Base-by-base conservation (phyloP, 106 monocot species). In the Dendrobium nobile region DNA sequence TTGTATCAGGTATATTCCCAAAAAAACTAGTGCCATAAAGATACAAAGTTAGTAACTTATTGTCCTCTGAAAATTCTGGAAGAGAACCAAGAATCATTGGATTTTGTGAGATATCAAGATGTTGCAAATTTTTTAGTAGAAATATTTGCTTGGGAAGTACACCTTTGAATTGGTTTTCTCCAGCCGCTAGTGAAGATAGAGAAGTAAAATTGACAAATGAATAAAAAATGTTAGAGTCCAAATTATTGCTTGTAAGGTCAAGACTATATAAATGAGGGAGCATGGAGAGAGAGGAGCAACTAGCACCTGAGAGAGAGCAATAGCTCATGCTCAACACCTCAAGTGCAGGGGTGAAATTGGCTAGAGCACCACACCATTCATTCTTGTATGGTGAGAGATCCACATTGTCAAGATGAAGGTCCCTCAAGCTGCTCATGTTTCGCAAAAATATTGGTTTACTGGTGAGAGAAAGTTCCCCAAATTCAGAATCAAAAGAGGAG, bases 61-160 rank as follows among this genome's bases (percentile, higher is more conserved):
- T 77, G 7, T 55, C 68, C 3, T 54, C 44, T 4, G 72, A 55
- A 64, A 90, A 86, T 0, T 80, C 78, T 15, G 88, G 85, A 56
- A 91, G 24, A 8, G 11, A 17, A 26, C 92, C 90, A 28, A 77
- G 44, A 47, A 95, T 86, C 20, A 33, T 55, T 7, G 54, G 72
- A 84, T 95, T 95, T 9, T n/a, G 10, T 0, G 95, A 84, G 18
- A 89, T 28, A 61, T 92, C 85, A 13, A 95, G 80, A 10, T 11
- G 43, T 8, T 41, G 79, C 48, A 95, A 81, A n/a, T 55, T 81
- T 10, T 27, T 54, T 0, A 92, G 81, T 5, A 13, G 15, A 70
- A 88, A 88, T n/a, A 92, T 73, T 4, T 24, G 20, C 0, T n/a
- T 31, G 0, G 92, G 95, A 40, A 95, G 67, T 55, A 13, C 22